These are phyloP conservation scores for Sungouiella blattae DNA, from an alignment of 805 yeast genomes.

Conservation along the genomic window DNA sequence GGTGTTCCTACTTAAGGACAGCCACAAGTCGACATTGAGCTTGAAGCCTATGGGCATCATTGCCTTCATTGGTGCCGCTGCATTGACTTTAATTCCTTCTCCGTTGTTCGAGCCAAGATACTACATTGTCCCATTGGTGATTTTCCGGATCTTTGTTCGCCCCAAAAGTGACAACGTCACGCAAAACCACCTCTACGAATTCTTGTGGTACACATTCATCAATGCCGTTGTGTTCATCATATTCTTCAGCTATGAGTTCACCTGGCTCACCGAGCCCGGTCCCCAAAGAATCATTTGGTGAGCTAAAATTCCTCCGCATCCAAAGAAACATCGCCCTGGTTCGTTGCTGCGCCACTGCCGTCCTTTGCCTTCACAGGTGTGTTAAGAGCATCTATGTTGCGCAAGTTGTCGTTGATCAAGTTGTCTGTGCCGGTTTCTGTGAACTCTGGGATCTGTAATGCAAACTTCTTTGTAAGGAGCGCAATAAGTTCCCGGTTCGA, in stretches of 20 bases:
- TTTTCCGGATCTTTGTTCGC: conserved; percentile 65
- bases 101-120: conserved; percentile 95
- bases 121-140: conserved; percentile 73
- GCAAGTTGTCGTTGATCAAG: conserved; percentile 28
- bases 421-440: conserved; percentile 20
- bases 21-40: conserved; percentile 6
- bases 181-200: conserved; percentile 44
- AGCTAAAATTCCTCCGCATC: conserved; percentile 4
- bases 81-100: conserved; percentile 73
- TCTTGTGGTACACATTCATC: conserved; percentile 56
- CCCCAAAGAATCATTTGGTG: conserved; percentile 89
- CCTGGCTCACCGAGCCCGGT: conserved; percentile 62
- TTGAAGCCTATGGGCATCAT: conserved; percentile 39
- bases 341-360: neutral
- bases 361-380: neutral
- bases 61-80: conserved; percentile 49
- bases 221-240: conserved; percentile 51
- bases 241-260: conserved; percentile 60
- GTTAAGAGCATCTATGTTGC: conserved; percentile 20
- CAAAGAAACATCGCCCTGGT: neutral
- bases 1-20: conserved; percentile 2
- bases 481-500: conserved; percentile 4
- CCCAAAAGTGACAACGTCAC: conserved; percentile 19
- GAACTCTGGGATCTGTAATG: conserved; percentile 4
- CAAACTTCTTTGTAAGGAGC: conserved; percentile 3